Percentiles rank a stretch among this genome's conserved stretches.
Conservation (phyloP, 768 basidiomycete genomes). For the Trametes gibbosa region DNA sequence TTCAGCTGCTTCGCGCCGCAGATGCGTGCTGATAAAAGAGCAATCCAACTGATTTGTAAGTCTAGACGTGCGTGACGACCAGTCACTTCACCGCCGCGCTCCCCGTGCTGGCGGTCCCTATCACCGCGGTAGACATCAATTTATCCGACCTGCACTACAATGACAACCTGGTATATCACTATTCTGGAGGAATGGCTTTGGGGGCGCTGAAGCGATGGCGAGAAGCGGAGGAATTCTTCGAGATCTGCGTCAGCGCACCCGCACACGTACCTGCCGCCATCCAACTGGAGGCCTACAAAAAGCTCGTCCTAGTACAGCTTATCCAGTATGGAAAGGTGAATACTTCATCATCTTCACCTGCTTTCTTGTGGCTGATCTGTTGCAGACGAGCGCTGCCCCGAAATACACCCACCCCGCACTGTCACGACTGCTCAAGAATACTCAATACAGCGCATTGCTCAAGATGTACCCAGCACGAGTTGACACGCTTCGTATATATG, state of each 20-base stretch:
- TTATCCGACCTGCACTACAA: conserved; percentile 70
- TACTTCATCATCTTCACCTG: not conserved
- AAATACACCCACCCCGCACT: conserved; percentile 70
- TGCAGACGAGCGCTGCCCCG: conserved; percentile 49
- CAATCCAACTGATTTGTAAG: not conserved
- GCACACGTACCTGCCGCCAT: conserved; percentile 57
- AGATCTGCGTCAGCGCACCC: conserved; percentile 62
- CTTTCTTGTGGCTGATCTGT: not conserved
- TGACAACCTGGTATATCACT: conserved; percentile 85
- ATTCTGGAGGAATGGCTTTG: conserved; percentile 71
- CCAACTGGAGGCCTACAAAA: conserved; percentile 87
- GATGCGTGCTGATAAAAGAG: too few species aligned
- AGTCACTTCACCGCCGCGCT: conserved; percentile 55
- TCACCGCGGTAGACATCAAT: conserved; percentile 58
- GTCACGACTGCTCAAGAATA: conserved; percentile 58
- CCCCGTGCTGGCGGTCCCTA: conserved; percentile 58
- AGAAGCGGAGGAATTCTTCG: conserved; percentile 74
- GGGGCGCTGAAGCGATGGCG: conserved; percentile 61
- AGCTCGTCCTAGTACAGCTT: conserved; percentile 73
- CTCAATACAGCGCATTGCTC: conserved; percentile 62
- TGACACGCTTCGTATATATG: conserved; percentile 41
- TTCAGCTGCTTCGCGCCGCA: too few species aligned
- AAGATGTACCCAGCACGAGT: conserved; percentile 62
- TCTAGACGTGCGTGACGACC: conserved; percentile 57
- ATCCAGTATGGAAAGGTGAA: conserved; percentile 72